Evolutionary conservation across 2,329 filamentous ascomycete genomes (phyloP).

Genomic region (Colletotrichum brevisporum): DNA sequence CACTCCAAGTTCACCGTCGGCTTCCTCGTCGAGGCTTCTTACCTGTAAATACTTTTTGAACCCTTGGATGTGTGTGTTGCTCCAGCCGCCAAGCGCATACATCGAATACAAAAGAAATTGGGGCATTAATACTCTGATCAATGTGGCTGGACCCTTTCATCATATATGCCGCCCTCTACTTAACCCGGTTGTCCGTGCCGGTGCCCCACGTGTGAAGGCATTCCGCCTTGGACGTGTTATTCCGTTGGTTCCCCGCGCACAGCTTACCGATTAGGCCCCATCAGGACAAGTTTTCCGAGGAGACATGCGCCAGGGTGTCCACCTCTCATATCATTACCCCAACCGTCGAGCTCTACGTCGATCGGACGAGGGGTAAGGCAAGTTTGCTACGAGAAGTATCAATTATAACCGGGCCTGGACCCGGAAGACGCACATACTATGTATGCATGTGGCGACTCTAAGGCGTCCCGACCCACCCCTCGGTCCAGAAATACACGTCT

Average conservation of each 20-base stretch:
- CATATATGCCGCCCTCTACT: too few species aligned
- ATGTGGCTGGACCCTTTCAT: too few species aligned
- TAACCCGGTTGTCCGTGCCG: not conserved
- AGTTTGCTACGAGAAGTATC: constrained; percentile 2
- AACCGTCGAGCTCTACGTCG: constrained; percentile 5
- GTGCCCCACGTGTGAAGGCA: constrained; percentile 17
- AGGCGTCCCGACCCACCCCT: constrained; percentile 8
- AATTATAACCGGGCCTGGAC: constrained; percentile 1
- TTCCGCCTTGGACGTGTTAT: too few species aligned
- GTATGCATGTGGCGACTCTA: not conserved
- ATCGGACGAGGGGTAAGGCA: constrained; percentile 21
- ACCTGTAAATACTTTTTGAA: constrained; percentile 21
- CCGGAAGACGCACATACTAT: too few species aligned
- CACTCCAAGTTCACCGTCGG: constrained; percentile 55
- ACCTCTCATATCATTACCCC: not conserved
- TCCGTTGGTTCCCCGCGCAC: not conserved
- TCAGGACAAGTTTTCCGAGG: not conserved
- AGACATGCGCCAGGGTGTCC: not conserved
- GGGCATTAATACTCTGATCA: too few species aligned
- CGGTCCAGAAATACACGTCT: not conserved
- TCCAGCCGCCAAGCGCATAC: not conserved
- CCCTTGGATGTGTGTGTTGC: not conserved
- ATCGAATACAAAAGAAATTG: not conserved
- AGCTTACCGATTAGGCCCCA: not conserved
- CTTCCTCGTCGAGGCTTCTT: constrained; percentile 50